Conservation (phyloP, 2,329 filamentous ascomycete genomes). For the Botryosphaeria dothidea region DNA sequence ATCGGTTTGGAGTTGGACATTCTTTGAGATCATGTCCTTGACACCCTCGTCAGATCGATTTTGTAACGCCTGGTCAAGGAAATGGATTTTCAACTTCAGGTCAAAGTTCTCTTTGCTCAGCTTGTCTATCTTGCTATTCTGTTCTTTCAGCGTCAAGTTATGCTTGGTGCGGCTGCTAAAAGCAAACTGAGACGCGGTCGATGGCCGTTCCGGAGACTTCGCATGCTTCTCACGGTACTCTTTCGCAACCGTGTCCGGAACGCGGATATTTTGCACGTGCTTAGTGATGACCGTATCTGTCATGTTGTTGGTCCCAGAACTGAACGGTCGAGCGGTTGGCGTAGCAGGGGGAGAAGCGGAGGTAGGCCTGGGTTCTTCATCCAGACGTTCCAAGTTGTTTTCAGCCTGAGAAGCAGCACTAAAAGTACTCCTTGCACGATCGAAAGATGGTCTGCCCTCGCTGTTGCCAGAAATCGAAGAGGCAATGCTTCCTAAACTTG, state of each 20-base stretch:
- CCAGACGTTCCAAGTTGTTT: conserved; percentile 56
- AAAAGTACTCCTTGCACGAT: conserved; percentile 45
- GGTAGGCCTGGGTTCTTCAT: conserved; percentile 57
- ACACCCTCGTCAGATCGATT: conserved; percentile 94
- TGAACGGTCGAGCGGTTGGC: conserved; percentile 58
- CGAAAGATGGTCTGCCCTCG: conserved; percentile 41
- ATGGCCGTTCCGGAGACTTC: conserved; percentile 55
- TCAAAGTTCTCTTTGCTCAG: conserved; percentile 98
- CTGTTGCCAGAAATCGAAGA: conserved; percentile 66
- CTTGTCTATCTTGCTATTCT: conserved; percentile 94
- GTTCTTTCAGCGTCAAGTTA: conserved; percentile 85
- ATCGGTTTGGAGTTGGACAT: conserved; percentile 90
- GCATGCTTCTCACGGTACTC: conserved; percentile 80
- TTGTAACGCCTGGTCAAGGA: conserved; percentile 88
- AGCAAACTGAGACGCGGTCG: conserved; percentile 33
- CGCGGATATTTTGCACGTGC: conserved; percentile 85
- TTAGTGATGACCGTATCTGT: conserved; percentile 88
- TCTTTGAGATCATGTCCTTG: conserved; percentile 97
- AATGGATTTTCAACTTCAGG: conserved; percentile 96
- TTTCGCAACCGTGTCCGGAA: conserved; percentile 82
- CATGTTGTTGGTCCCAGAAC: conserved; percentile 56
- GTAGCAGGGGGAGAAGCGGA: conserved; percentile 61
- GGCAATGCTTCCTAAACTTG: conserved; percentile 87
- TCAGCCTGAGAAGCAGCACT: conserved; percentile 39
- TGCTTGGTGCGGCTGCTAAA: conserved; percentile 40